These are phyloP conservation scores for Microascus cirrosus DNA, from an alignment of 2,329 filamentous ascomycete species.

Conservation along the genomic window DNA sequence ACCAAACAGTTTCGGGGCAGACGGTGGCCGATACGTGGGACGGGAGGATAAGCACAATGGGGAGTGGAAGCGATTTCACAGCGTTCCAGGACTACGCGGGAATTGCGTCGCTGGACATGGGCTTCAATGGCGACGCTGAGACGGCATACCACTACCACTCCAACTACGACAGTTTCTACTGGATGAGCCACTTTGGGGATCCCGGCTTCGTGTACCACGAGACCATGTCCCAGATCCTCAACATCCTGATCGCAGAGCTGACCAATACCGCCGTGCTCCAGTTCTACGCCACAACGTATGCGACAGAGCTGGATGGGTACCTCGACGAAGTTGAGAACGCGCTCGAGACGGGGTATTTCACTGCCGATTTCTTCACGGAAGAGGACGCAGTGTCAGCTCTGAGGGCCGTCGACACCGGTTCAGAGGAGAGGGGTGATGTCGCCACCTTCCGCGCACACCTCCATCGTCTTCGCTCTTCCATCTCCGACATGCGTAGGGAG, in stretches of 20 bases:
- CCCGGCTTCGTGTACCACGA: conserved; percentile 54
- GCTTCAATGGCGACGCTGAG: conserved; percentile 35
- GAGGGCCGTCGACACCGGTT: conserved; percentile 12
- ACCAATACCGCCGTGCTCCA: conserved; percentile 50
- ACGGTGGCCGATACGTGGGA: conserved; percentile 61
- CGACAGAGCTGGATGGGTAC: conserved; percentile 40
- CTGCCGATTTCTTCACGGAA: conserved; percentile 10
- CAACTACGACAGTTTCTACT: conserved; percentile 84
- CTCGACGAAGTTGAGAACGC: conserved; percentile 39
- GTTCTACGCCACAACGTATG: conserved; percentile 56
- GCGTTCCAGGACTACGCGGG: conserved; percentile 65
- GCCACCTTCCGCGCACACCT: conserved; percentile 28
- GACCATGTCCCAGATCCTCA: conserved; percentile 55
- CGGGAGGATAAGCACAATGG: conserved; percentile 52
- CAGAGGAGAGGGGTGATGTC: conserved; percentile 20
- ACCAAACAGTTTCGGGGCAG: conserved; percentile 62
- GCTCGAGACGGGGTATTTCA: conserved; percentile 20
- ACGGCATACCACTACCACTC: conserved; percentile 75
- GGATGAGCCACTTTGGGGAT: conserved; percentile 79
- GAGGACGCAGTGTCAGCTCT: conserved; percentile 16
- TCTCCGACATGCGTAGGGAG: conserved; percentile 23
- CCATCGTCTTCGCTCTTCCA: conserved; percentile 22
- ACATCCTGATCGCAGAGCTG: conserved; percentile 49
- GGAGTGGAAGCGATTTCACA: conserved; percentile 63
- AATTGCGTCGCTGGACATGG: conserved; percentile 53